Evolutionary conservation across 2,329 filamentous ascomycete genomes (phyloP).

Genomic region (Fusarium sp.): DNA sequence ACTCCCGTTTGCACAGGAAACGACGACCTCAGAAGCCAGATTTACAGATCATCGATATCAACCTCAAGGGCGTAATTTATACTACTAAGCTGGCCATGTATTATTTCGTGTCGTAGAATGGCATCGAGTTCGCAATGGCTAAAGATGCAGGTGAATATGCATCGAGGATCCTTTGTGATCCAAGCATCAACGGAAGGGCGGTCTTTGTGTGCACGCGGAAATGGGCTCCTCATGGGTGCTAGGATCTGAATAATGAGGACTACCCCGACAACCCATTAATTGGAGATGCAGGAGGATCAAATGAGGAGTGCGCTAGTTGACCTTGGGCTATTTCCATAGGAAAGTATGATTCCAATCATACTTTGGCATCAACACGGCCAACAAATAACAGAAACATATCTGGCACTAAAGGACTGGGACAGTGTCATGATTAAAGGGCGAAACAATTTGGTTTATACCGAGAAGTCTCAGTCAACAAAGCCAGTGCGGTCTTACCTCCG

Average conservation of each 20-base stretch:
- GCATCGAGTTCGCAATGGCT: not conserved
- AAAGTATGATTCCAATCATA: no score
- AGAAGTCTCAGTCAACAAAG: no score
- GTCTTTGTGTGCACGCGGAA: slow-evolving; percentile 6
- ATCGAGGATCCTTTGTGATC: not conserved
- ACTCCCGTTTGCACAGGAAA: not conserved
- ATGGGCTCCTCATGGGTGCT: slow-evolving; percentile 3
- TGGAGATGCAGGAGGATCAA: slow-evolving; percentile 8
- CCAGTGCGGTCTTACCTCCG: no score
- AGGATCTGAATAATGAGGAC: slow-evolving; percentile 1
- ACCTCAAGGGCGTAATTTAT: not conserved
- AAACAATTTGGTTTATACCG: no score
- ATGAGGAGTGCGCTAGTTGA: not conserved
- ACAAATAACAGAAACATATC: no score
- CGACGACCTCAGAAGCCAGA: not conserved
- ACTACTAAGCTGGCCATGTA: slow-evolving; percentile 7
- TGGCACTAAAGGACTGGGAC: no score
- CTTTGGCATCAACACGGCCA: no score
- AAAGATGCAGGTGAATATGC: slow-evolving; percentile 12
- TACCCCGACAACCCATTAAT: not conserved
- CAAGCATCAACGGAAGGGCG: not conserved
- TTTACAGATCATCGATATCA: not conserved
- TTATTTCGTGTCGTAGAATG: slow-evolving; percentile 1
- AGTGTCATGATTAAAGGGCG: no score
- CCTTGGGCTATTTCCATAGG: not conserved